These are phyloP conservation scores for Spencermartinsiella ligniputridi DNA, from an alignment of 1,139 yeast species.

Conservation along the genomic window DNA sequence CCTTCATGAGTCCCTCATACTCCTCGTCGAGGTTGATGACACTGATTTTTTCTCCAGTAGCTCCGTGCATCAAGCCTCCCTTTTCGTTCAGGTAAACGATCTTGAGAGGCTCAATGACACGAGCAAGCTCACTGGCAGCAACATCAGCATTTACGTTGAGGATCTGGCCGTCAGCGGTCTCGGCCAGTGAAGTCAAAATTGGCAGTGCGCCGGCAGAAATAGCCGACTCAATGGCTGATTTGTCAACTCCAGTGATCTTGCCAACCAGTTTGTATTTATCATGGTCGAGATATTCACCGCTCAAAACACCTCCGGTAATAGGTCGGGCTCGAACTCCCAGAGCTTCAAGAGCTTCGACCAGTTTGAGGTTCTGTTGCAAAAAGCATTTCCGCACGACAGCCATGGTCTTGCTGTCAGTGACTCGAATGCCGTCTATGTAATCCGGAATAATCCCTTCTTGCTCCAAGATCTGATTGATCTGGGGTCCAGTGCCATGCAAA, in stretches of 20 bases:
- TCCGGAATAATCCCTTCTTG: constrained; percentile 95
- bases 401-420: constrained; percentile 94
- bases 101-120: constrained; percentile 94
- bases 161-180: constrained; percentile 93
- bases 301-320: constrained; percentile 95
- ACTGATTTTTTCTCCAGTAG: constrained; percentile 83
- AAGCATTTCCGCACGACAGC: constrained; percentile 92
- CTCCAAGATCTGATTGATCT: constrained; percentile 88
- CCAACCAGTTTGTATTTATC: constrained; percentile 93
- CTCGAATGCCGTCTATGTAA: constrained; percentile 93
- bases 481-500: constrained; percentile 98
- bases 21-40: constrained; percentile 94
- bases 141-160: constrained; percentile 97
- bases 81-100: constrained; percentile 94
- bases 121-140: constrained; percentile 96
- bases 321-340: constrained; percentile 99
- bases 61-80: constrained; percentile 94
- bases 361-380: constrained; percentile 86
- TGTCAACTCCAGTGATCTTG: constrained; percentile 77
- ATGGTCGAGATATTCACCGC: constrained; percentile 87
- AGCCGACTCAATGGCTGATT: constrained; percentile 89
- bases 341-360: constrained; percentile 92
- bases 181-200: constrained; percentile 91
- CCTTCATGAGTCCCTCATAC: constrained; percentile 82
- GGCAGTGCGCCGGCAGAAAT: constrained; percentile 96